Evolutionary conservation across 176 grass and related monocot species (phyloP).

Genomic region (Triticum timopheevii): DNA sequence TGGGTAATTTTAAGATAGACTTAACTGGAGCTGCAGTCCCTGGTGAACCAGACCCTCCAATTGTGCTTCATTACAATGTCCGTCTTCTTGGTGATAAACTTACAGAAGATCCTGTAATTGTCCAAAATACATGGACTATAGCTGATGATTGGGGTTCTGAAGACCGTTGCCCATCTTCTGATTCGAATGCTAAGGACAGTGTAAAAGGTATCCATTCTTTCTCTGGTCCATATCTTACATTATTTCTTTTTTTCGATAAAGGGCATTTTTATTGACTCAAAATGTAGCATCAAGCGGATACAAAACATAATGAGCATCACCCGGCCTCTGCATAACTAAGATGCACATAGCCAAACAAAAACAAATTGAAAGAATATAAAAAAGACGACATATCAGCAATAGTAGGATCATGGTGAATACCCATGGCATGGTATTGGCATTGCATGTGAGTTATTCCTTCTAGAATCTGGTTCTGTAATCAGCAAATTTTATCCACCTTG

Average conservation of each 20-base stretch:
- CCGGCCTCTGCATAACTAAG: too few relatives aligned
- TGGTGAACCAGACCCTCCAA: constrained; percentile 88
- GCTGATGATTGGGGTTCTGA: constrained; percentile 87
- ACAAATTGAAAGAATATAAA: too few relatives aligned
- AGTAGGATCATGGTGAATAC: constrained; percentile 1
- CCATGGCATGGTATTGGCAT: constrained; percentile 15
- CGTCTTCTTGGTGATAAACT: constrained; percentile 96
- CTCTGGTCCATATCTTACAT: constrained; percentile 3
- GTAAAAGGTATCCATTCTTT: constrained; percentile 59
- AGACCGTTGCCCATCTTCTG: constrained; percentile 77
- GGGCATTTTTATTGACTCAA: too few relatives aligned
- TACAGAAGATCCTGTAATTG: constrained; percentile 97
- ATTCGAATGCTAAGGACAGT: constrained; percentile 50
- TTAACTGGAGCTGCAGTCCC: constrained; percentile 72
- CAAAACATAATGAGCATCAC: too few relatives aligned
- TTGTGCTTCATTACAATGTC: constrained; percentile 93
- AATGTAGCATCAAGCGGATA: too few relatives aligned
- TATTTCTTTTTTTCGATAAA: not conserved
- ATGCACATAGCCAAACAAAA: too few relatives aligned
- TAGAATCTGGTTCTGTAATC: not conserved
- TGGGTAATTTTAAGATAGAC: constrained; percentile 86
- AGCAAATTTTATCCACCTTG: constrained; percentile 12
- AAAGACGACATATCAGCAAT: too few relatives aligned
- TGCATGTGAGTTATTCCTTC: not conserved
- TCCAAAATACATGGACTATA: constrained; percentile 95